Percentiles rank a stretch among this genome's conserved stretches.
These are phyloP conservation scores for Aspergillus ochraceus DNA, from an alignment of 2,329 filamentous ascomycete species.

Conservation along the genomic window DNA sequence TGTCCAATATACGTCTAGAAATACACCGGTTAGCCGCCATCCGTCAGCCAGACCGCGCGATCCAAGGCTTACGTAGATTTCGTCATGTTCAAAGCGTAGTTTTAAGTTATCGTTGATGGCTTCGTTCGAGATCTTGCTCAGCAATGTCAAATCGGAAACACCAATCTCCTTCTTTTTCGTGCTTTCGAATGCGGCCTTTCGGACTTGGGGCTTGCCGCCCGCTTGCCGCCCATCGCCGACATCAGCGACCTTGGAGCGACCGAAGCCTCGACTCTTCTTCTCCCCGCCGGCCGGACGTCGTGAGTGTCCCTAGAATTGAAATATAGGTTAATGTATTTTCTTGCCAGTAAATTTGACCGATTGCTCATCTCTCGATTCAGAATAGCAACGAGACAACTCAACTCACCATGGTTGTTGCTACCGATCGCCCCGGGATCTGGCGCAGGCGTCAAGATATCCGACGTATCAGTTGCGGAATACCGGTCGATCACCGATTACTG, in stretches of 20 bases:
- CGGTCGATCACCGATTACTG: constrained; percentile 3
- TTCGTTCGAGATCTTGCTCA: constrained; percentile 98
- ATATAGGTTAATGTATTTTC: constrained; percentile 19
- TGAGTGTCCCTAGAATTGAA: constrained; percentile 39
- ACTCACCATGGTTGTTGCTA: constrained; percentile 36
- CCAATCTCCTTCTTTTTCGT: constrained; percentile 99
- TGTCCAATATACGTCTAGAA: constrained; percentile 91
- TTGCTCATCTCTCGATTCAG: background rate
- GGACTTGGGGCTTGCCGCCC: constrained; percentile 67
- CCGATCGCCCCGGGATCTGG: constrained; percentile 28
- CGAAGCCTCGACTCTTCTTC: constrained; percentile 43
- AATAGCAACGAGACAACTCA: background rate
- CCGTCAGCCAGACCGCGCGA: constrained; percentile 16
- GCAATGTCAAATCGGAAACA: constrained; percentile 92
- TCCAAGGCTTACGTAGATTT: constrained; percentile 73
- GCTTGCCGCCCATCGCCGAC: constrained; percentile 46
- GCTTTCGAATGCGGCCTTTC: constrained; percentile 93
- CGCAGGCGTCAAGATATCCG: constrained; percentile 33
- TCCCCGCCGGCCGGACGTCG: constrained; percentile 44
- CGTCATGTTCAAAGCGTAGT: constrained; percentile 93
- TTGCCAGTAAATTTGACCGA: background rate
- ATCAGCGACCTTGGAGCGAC: constrained; percentile 45
- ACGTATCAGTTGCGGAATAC: constrained; percentile 23
- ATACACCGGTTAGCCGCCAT: constrained; percentile 13
- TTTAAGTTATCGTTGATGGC: constrained; percentile 99